phyloP scores from a whole-genome alignment of 257 asterid species.

The Thymus quinquecostatus region DNA sequence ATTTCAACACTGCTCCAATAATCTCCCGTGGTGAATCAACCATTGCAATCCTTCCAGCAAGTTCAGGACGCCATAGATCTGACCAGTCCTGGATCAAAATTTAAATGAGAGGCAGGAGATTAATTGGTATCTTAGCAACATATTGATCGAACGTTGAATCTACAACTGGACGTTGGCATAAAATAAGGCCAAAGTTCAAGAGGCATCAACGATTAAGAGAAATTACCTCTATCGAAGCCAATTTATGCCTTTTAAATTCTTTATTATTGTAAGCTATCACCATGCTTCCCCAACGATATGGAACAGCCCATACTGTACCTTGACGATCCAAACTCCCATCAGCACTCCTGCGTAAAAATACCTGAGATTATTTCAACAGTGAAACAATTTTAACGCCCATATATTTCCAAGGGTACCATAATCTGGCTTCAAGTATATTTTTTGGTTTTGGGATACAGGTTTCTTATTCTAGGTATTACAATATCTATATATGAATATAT shows the following conservation, averaged over 20 bases:
- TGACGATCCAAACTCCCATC: conserved; percentile 74
- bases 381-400: conserved; percentile 40
- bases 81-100: conserved; percentile 81
- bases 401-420: conserved; percentile 29
- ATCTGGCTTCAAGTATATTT: neutral
- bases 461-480: conserved; percentile 2
- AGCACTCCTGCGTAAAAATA: conserved; percentile 90
- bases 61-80: conserved; percentile 96
- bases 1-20: conserved; percentile 81
- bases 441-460: conserved; percentile 5
- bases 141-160: conserved; percentile 21
- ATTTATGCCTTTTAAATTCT: conserved; percentile 69
- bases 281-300: conserved; percentile 95
- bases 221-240: conserved; percentile 75
- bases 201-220: conserved; percentile 19
- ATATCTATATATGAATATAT: conserved; percentile 13
- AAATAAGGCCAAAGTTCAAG: conserved; percentile 8
- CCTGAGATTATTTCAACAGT: conserved; percentile 80
- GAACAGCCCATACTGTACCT: conserved; percentile 87
- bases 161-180: conserved; percentile 7
- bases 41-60: conserved; percentile 90
- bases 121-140: neutral
- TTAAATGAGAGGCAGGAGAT: conserved; percentile 20
- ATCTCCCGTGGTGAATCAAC: conserved; percentile 91
- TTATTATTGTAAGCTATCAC: conserved; percentile 87